Conservation (phyloP, 2,329 filamentous ascomycete genomes). For the Tricladium varicosporioides region DNA sequence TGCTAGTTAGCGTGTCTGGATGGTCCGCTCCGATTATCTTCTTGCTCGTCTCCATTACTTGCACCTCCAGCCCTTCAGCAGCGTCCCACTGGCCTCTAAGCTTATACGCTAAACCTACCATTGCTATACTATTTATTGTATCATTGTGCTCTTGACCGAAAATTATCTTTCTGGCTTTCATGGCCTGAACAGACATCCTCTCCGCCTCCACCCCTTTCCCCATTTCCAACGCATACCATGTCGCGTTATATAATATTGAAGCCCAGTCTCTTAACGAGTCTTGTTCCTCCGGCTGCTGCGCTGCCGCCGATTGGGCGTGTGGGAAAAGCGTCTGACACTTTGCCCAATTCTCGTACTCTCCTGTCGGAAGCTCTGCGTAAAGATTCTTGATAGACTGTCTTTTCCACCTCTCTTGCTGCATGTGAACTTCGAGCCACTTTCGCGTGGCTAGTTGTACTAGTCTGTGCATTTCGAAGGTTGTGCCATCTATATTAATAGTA, state of each 20-base stretch:
- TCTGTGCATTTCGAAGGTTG: conserved; percentile 41
- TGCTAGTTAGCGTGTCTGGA: conserved; percentile 18
- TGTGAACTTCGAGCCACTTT: conserved; percentile 34
- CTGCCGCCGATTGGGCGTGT: conserved; percentile 19
- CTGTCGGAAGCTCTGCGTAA: conserved; percentile 18
- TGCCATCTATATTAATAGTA: conserved; percentile 18
- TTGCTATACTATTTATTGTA: conserved; percentile 20
- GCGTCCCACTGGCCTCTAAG: conserved; percentile 9
- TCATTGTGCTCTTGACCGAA: conserved; percentile 20
- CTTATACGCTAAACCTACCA: conserved; percentile 11
- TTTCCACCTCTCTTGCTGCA: conserved; percentile 32
- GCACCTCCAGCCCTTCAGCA: conserved; percentile 10
- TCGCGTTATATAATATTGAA: conserved; percentile 21
- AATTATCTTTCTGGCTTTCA: conserved; percentile 17
- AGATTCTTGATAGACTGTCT: conserved; percentile 32
- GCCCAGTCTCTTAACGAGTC: conserved; percentile 22
- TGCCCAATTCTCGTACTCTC: conserved; percentile 25
- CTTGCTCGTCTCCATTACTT: conserved; percentile 6
- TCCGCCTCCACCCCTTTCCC: conserved; percentile 16
- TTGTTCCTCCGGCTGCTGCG: conserved; percentile 18
- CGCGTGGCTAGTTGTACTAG: conserved; percentile 41
- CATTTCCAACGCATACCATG: conserved; percentile 19
- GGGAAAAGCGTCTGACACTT: conserved; percentile 23
- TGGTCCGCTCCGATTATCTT: conserved; percentile 6
- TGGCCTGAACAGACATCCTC: conserved; percentile 12